Conservation (phyloP, 345 rosid species). For the Arabidopsis thaliana region DNA sequence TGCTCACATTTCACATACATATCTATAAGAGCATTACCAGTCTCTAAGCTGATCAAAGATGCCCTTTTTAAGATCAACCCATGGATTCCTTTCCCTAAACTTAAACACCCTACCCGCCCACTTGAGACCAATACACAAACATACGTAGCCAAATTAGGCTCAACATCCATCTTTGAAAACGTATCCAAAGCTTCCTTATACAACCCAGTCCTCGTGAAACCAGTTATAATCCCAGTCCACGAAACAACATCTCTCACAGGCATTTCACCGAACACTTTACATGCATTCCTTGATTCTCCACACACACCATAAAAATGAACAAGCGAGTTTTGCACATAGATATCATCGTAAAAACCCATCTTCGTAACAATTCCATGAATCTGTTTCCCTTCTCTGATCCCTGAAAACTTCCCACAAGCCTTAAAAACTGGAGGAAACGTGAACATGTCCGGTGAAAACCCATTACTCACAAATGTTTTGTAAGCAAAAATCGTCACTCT, state of each 20-base stretch:
- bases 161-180: conserved; percentile 52
- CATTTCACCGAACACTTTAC: conserved; percentile 55
- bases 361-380: conserved; percentile 43
- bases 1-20: conserved; percentile 57
- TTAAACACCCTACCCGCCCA: conserved; percentile 50
- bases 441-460: conserved; percentile 50
- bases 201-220: conserved; percentile 46
- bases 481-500: conserved; percentile 41
- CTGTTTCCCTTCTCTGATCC: conserved; percentile 45
- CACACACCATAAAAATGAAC: conserved; percentile 44
- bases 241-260: conserved; percentile 56
- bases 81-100: conserved; percentile 50
- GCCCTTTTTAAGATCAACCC: conserved; percentile 45
- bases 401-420: conserved; percentile 53
- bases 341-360: conserved; percentile 44
- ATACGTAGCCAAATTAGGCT: conserved; percentile 48
- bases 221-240: conserved; percentile 52
- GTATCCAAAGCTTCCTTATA: conserved; percentile 48
- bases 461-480: conserved; percentile 39
- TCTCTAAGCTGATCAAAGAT: conserved; percentile 39
- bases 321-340: conserved; percentile 53
- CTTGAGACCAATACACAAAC: conserved; percentile 48
- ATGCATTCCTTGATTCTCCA: conserved; percentile 41
- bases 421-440: conserved; percentile 56
- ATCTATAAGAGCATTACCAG: conserved; percentile 55